Evolutionary conservation across 768 basidiomycete genomes (phyloP).

Genomic region (Phylloporus arenicola): DNA sequence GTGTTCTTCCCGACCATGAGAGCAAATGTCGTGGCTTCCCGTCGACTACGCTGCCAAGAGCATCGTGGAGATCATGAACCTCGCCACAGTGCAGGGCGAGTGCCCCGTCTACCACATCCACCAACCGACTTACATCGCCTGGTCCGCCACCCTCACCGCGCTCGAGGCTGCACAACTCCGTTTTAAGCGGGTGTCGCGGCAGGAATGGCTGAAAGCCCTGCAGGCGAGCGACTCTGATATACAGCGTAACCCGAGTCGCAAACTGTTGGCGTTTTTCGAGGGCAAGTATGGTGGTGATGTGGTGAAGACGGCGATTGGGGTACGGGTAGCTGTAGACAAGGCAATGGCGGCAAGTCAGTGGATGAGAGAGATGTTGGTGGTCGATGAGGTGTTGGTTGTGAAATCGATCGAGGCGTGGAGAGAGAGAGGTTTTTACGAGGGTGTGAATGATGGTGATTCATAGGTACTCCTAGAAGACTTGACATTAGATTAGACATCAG

Average conservation of each 20-base stretch:
- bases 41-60: slow-evolving; percentile 46
- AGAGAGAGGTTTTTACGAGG: slow-evolving; percentile 31
- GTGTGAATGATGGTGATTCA: neutral
- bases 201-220: slow-evolving; percentile 22
- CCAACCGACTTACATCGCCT: slow-evolving; percentile 19
- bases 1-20: slow-evolving; percentile 31
- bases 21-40: slow-evolving; percentile 43
- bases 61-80: slow-evolving; percentile 40
- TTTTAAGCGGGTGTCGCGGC: slow-evolving; percentile 16
- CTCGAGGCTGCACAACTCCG: slow-evolving; percentile 35
- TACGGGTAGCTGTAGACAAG: slow-evolving; percentile 6
- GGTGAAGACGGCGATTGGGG: neutral
- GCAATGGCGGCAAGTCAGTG: slow-evolving; percentile 13
- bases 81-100: neutral
- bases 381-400: slow-evolving; percentile 28
- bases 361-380: slow-evolving; percentile 13
- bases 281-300: slow-evolving; percentile 19
- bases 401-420: slow-evolving; percentile 42
- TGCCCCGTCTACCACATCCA: slow-evolving; percentile 24
- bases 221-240: slow-evolving; percentile 20
- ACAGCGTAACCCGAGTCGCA: slow-evolving; percentile 21
- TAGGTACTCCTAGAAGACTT: neutral
- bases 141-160: slow-evolving; percentile 37
- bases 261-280: slow-evolving; percentile 23
- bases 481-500: neutral